Evolutionary conservation across 106 monocot genomes (phyloP).

Genomic region (Allium sativum): DNA sequence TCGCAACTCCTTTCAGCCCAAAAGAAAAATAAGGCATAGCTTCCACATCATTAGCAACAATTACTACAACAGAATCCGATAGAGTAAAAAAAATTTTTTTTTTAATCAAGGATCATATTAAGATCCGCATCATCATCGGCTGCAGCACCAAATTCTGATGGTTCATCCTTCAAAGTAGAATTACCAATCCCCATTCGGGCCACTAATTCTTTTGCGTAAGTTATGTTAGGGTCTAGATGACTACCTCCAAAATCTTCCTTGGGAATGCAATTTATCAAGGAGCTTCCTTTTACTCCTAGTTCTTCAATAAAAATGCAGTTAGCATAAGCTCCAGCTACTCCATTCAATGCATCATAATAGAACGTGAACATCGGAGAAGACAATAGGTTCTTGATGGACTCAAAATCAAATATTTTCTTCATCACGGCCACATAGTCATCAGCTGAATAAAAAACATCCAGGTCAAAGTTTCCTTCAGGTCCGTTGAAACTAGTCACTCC

Average conservation of each 20-base stretch:
- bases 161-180: slow-evolving; percentile 37
- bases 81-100: slow-evolving; percentile 63
- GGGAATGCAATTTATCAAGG: slow-evolving; percentile 78
- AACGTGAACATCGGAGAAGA: slow-evolving; percentile 88
- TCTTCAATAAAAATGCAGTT: slow-evolving; percentile 91
- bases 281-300: slow-evolving; percentile 77
- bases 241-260: slow-evolving; percentile 90
- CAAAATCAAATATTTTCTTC: slow-evolving; percentile 96
- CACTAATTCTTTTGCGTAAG: slow-evolving; percentile 96
- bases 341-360: slow-evolving; percentile 94
- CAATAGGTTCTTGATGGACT: slow-evolving; percentile 63
- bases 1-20: slow-evolving; percentile 97
- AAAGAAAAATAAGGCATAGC: slow-evolving; percentile 86
- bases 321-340: slow-evolving; percentile 94
- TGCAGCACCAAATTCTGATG: slow-evolving; percentile 97
- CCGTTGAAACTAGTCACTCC: slow-evolving; percentile 71
- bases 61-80: slow-evolving; percentile 97
- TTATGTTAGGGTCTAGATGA: slow-evolving; percentile 84
- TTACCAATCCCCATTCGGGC: slow-evolving; percentile 84
- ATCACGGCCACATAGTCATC: slow-evolving; percentile 79
- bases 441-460: slow-evolving; percentile 91
- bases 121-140: slow-evolving; percentile 98
- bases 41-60: slow-evolving; percentile 96
- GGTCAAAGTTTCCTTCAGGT: slow-evolving; percentile 80
- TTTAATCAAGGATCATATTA: slow-evolving; percentile 10